These are phyloP conservation scores for Pleurotus platypus DNA, from an alignment of 768 basidiomycete genomes.

Conservation along the genomic window DNA sequence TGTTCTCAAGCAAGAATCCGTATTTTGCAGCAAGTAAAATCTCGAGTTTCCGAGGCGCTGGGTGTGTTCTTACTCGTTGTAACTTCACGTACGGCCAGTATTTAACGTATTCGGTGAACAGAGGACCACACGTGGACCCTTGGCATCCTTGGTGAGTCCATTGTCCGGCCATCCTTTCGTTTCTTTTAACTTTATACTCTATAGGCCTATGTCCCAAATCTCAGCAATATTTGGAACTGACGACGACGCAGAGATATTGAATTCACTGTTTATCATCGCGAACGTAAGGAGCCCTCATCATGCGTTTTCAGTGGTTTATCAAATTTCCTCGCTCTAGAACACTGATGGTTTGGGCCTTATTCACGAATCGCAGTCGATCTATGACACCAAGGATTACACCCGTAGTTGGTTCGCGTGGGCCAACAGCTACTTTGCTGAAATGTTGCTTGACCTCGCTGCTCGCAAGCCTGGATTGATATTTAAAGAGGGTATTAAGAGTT, in stretches of 20 bases:
- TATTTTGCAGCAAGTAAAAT: constrained; percentile 59
- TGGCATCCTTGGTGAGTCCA: constrained; percentile 63
- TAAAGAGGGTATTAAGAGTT: constrained; percentile 43
- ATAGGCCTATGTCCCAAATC: constrained; percentile 79
- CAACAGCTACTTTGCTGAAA: constrained; percentile 81
- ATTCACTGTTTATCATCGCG: constrained; percentile 58
- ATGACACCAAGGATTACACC: constrained; percentile 53
- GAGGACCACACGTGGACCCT: constrained; percentile 71
- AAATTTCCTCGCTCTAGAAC: constrained; percentile 42
- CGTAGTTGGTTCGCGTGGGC: constrained; percentile 83
- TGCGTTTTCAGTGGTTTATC: background rate
- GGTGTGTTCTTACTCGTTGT: constrained; percentile 32
- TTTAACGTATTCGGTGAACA: constrained; percentile 20
- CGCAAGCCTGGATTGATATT: constrained; percentile 71
- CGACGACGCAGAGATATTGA: constrained; percentile 64
- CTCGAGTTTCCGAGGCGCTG: constrained; percentile 57
- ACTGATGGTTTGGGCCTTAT: constrained; percentile 74
- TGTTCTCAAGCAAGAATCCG: constrained; percentile 65
- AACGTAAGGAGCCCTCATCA: constrained; percentile 45
- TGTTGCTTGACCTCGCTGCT: constrained; percentile 72
- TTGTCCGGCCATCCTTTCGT: background rate
- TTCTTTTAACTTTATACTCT: background rate
- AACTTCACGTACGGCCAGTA: background rate
- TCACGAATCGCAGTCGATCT: constrained; percentile 71
- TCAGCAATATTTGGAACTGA: constrained; percentile 73